Base-by-base conservation (phyloP, 2,329 filamentous ascomycete genomes). In the Amphichorda felina region DNA sequence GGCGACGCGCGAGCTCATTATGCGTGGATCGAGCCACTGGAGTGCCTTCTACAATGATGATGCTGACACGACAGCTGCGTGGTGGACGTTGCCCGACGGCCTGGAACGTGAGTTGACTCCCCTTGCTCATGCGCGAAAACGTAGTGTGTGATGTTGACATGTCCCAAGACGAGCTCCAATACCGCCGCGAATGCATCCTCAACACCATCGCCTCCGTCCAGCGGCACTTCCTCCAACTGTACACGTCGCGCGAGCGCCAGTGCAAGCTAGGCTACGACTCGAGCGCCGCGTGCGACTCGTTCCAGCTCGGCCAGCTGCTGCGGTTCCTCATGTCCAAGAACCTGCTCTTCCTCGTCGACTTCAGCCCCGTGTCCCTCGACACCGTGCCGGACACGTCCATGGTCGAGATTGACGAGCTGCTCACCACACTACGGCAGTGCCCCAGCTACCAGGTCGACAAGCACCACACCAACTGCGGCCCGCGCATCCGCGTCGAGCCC, bases 241-340 rank as follows among this genome's bases (percentile, higher is more conserved):
- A 86, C 52, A 72, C 73, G 1, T 81, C 79, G 8, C 72, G 76
- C n/a, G 66, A 59, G 22, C 56, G 62, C 7, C 82, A 86, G 50
- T 87, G 82, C 54, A 75, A 75, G 46, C 66, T 85, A 0, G 81
- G 82, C 35, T 87, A 87, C 54, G 80, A 84, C 48, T 77, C 75
- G 2, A 82, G 75, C 41, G 57, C 70, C 2, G 74, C 80, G 29
- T 87, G 82, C 53, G 82, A 88, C 57, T 78, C 75, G 2, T 88
- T 81, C 48, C 82, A 88, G 55, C 69, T 88, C 1, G 82, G 82
- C 16, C 80, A 87, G 56, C 83, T 83, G 66, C 57, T 85, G 42
- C 76, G 75, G 44, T 87, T 87, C 54, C 70, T 87, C 25, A 59
- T 64, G 11, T 66, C 68, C 43, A 74, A 75, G 43, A 66, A 70